Evolutionary conservation across 2,329 filamentous ascomycete species (phyloP), one percentile per base, ranked within the genome.

Genomic region (Pseudopyricularia javanii): DNA sequence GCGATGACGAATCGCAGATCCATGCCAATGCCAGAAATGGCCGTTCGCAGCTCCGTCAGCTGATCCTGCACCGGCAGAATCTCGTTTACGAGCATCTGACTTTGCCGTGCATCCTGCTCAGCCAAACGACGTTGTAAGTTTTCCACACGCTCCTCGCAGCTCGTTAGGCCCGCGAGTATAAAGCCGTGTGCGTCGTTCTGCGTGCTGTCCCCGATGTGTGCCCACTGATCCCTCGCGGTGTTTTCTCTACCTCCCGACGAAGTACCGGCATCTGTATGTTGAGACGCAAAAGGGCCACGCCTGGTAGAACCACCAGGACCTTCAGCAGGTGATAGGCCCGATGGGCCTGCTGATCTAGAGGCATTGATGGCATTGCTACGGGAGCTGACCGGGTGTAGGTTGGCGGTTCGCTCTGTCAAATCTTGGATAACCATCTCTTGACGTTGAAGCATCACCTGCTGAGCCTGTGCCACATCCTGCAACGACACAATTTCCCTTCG

Each of bases 51-150:
- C 61, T 83, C 80, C 4, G 75, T 73, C n/a, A 83, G 72, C 63
- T 82, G 78, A 54, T 83, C 79, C 54, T 80, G 78, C 55, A 83
- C 74, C 7, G 76, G 78, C 60, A 80, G 72, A 5, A 79, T 75
- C 62, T 83, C 78, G 58, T 81, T 82, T 60, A 83, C 71, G 8
- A 80, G 71, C 71, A 79, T 75, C 64, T 81, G 75, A 32, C 74
- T 79, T 60, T 82, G 79, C 49, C 78, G 74, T 3, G 75, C 76
- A 60, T 83, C 79, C 50, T 81, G 70, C 54, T 82, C 79, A 20
- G 74, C 76, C 35, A 83, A 60, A 43, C 74, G 74, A 53, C 78
- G 74, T 50, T 78, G 75, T 3, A 83, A 64, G 49, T 78, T 74
- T 58, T 79, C 77, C 43, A 83, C 74, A 64, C 40, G 28, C 37